Conservation (phyloP, 2,329 filamentous ascomycete genomes). For the Neonectria neomacrospora region DNA sequence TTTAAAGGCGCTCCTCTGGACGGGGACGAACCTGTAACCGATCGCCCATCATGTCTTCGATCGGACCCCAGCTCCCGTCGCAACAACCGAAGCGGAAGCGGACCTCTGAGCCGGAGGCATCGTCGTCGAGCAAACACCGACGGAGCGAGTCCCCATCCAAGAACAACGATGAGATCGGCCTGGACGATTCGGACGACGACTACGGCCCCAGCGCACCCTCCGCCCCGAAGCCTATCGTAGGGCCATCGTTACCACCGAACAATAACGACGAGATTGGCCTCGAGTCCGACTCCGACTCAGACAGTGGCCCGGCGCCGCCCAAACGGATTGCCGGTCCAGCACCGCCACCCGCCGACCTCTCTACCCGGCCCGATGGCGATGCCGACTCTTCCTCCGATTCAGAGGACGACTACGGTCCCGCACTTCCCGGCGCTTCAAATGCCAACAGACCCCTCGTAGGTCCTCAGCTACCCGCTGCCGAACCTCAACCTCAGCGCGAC, state of each 20-base stretch:
- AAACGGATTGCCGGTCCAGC: conserved; percentile 46
- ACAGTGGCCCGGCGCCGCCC: conserved; percentile 53
- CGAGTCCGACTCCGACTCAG: conserved; percentile 51
- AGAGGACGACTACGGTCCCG: conserved; percentile 69
- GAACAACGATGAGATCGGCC: conserved; percentile 62
- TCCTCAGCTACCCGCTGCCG: conserved; percentile 48
- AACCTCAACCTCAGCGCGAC: conserved; percentile 73
- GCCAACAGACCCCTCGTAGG: conserved; percentile 60
- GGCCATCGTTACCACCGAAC: conserved; percentile 38
- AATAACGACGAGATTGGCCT: conserved; percentile 58
- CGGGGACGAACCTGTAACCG: conserved; percentile 9
- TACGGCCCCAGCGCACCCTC: conserved; percentile 53
- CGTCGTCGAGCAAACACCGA: conserved; percentile 57
- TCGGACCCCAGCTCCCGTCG: conserved; percentile 76
- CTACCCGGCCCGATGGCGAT: conserved; percentile 38
- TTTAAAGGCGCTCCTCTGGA: conserved; percentile 3
- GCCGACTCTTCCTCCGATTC: conserved; percentile 56
- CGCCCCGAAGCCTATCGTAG: conserved; percentile 32
- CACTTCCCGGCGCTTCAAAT: conserved; percentile 61
- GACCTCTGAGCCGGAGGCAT: conserved; percentile 50
- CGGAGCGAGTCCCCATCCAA: conserved; percentile 43
- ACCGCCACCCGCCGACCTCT: conserved; percentile 47
- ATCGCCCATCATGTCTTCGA: conserved; percentile 67
- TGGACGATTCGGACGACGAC: conserved; percentile 57
- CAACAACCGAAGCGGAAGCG: conserved; percentile 74